phyloP scores from a whole-genome alignment of 495 filamentous ascomycete genomes.

The Chaetomium cochliodes region DNA sequence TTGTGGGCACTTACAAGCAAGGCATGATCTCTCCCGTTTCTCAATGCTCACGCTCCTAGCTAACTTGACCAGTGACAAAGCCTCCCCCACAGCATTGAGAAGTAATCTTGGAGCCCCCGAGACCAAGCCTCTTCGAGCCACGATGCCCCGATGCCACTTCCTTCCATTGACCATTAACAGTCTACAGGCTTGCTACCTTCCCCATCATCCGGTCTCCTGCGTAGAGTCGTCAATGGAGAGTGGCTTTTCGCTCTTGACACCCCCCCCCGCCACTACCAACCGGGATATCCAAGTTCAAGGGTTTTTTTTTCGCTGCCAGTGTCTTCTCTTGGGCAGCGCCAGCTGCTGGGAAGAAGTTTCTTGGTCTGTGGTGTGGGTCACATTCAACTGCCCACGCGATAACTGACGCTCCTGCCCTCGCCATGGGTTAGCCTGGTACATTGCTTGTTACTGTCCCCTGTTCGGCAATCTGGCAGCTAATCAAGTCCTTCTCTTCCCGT shows the following conservation, averaged over 20 bases:
- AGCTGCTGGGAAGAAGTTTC: background rate
- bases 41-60: background rate
- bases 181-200: conserved; percentile 6
- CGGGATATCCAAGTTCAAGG: too few relatives aligned
- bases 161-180: too few relatives aligned
- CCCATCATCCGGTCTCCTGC: too few relatives aligned
- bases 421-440: conserved; percentile 8
- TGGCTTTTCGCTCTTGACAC: background rate
- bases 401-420: conserved; percentile 2
- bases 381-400: background rate
- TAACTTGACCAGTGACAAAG: conserved; percentile 11
- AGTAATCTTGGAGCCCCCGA: conserved; percentile 47
- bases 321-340: background rate
- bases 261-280: too few relatives aligned
- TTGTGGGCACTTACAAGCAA: too few relatives aligned
- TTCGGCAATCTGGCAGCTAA: conserved; percentile 37
- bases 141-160: conserved; percentile 23
- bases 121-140: conserved; percentile 29
- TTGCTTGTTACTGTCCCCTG: conserved; percentile 22
- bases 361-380: conserved; percentile 12
- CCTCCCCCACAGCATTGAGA: conserved; percentile 41
- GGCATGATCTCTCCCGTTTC: background rate
- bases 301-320: background rate
- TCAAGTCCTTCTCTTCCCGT: conserved; percentile 31
- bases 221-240: too few relatives aligned